These are phyloP conservation scores for Vachellia pachyceras DNA, from an alignment of 306 rosid species.

Conservation along the genomic window DNA sequence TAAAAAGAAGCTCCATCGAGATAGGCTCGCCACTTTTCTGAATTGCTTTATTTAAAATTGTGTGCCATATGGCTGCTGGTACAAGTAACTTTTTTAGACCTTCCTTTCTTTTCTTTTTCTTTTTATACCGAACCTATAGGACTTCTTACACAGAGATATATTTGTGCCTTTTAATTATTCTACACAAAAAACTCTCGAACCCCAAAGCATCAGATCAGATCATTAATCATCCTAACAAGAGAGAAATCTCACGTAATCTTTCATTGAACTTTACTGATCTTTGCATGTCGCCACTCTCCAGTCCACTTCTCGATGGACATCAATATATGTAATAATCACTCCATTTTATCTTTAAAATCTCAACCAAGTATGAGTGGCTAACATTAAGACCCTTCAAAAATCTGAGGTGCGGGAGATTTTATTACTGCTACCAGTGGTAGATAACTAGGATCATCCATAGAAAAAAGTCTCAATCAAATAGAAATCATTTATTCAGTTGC, in stretches of 20 bases:
- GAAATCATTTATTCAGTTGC: not conserved
- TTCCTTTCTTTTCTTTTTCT: too few species aligned
- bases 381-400: too few species aligned
- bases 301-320: not conserved
- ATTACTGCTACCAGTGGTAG: too few species aligned
- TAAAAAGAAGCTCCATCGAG: not conserved
- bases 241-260: not conserved
- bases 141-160: not conserved
- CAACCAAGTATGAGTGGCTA: not conserved
- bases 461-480: not conserved
- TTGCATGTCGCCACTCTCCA: not conserved
- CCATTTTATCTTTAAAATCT: not conserved
- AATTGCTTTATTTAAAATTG: not conserved
- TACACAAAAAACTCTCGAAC: not conserved
- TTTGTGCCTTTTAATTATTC: not conserved
- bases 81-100: not conserved
- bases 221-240: not conserved
- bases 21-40: not conserved
- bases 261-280: not conserved
- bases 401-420: too few species aligned
- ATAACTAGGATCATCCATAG: too few species aligned
- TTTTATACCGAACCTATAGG: too few species aligned
- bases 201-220: not conserved
- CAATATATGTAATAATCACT: not conserved
- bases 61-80: not conserved